A percentile compares a stretch with the other conserved stretches of the same genome.
phyloP scores from a whole-genome alignment of 345 rosid genomes.

The Adansonia digitata region DNA sequence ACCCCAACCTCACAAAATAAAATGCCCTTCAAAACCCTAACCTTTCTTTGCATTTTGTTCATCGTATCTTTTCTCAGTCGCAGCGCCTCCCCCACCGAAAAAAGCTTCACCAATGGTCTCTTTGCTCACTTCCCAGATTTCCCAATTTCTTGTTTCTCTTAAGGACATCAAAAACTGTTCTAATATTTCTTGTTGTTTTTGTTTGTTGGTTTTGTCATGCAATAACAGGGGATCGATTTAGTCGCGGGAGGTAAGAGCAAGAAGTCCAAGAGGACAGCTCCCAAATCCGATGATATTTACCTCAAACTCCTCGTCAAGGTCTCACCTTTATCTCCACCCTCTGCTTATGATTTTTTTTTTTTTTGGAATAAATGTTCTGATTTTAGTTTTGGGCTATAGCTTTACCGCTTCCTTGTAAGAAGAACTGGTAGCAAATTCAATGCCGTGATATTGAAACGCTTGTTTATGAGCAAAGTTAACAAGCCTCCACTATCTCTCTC shows the following conservation, averaged over 20 bases:
- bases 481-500: constrained; percentile 88
- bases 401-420: constrained; percentile 82
- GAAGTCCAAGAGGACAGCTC: constrained; percentile 79
- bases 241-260: constrained; percentile 95
- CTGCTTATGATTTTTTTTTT: neutral
- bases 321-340: neutral
- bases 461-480: constrained; percentile 94
- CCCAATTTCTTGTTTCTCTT: neutral
- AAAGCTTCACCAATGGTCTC: constrained; percentile 36
- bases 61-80: neutral
- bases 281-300: constrained; percentile 89
- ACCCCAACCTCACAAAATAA: constrained; percentile 9
- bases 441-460: constrained; percentile 84
- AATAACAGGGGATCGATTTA: constrained; percentile 79
- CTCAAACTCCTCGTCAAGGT: constrained; percentile 97
- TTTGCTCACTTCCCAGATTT: neutral
- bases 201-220: neutral
- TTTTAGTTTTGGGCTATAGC: constrained; percentile 28
- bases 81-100: constrained; percentile 9
- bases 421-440: constrained; percentile 89
- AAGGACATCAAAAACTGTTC: neutral
- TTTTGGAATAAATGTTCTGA: neutral
- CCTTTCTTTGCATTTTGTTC: neutral
- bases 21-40: constrained; percentile 40
- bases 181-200: neutral